These are phyloP conservation scores for Oldenlandia corymbosa DNA, from an alignment of 257 asterid species.

Conservation along the genomic window DNA sequence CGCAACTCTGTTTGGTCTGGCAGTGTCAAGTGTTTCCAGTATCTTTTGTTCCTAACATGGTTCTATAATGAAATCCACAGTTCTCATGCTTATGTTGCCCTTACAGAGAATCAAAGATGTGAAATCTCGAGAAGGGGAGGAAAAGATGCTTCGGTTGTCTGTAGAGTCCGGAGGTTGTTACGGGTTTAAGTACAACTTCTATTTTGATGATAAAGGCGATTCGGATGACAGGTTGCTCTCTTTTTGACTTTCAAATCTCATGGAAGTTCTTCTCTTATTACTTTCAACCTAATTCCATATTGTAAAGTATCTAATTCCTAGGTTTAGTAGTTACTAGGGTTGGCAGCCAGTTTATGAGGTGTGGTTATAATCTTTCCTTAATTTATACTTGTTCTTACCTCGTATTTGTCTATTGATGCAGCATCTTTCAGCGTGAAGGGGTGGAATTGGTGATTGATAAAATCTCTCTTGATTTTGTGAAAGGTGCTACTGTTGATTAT, in stretches of 20 bases:
- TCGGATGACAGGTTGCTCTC: constrained; percentile 66
- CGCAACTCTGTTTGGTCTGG: too few species aligned
- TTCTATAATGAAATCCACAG: neutral
- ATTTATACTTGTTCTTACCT: constrained; percentile 4
- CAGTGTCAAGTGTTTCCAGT: too few species aligned
- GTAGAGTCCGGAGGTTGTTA: constrained; percentile 98
- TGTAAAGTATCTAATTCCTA: too few species aligned
- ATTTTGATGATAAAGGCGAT: constrained; percentile 64
- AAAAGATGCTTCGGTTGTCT: constrained; percentile 80
- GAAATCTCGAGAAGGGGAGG: constrained; percentile 58
- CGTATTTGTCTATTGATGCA: constrained; percentile 24
- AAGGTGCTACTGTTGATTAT: constrained; percentile 88
- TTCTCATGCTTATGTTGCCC: constrained; percentile 7
- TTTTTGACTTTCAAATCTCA: constrained; percentile 8
- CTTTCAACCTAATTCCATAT: too few species aligned
- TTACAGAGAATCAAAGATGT: constrained; percentile 75
- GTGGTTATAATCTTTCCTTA: neutral
- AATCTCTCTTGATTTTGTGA: constrained; percentile 73
- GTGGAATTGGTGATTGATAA: constrained; percentile 87
- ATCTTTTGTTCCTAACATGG: too few species aligned
- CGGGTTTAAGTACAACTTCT: constrained; percentile 85
- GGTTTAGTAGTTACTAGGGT: too few species aligned
- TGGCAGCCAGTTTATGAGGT: too few species aligned
- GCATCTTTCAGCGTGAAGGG: constrained; percentile 85
- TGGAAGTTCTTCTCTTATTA: too few species aligned